These are phyloP conservation scores for Aegilops speltoides DNA, from an alignment of 176 grass and related monocot species.

Conservation along the genomic window DNA sequence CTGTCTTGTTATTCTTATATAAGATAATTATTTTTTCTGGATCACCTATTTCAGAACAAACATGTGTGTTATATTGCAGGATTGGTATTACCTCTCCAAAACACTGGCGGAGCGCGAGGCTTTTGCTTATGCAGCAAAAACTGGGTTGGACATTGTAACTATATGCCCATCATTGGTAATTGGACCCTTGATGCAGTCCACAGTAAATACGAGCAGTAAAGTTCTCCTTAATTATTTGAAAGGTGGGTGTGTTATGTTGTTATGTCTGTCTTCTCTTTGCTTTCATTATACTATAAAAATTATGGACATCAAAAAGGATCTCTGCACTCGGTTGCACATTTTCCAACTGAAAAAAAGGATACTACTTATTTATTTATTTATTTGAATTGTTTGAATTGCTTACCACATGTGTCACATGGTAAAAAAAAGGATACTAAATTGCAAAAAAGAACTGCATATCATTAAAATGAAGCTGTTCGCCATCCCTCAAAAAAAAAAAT, in stretches of 20 bases:
- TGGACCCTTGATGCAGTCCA: conserved; percentile 48
- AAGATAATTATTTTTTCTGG: background rate
- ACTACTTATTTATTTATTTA: too few species aligned
- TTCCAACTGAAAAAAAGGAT: background rate
- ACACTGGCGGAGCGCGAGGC: conserved; percentile 45
- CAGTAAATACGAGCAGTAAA: conserved; percentile 42
- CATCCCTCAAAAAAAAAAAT: background rate
- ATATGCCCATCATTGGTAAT: conserved; percentile 33
- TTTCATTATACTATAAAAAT: too few species aligned
- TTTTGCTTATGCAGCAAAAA: conserved; percentile 45
- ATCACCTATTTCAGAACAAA: background rate
- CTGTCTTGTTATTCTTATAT: background rate
- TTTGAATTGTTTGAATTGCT: too few species aligned
- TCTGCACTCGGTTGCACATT: background rate
- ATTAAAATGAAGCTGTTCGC: background rate
- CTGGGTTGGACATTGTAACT: conserved; percentile 45
- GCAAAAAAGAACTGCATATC: background rate
- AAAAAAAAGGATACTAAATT: background rate
- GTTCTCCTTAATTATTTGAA: conserved; percentile 40
- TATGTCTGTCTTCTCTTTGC: background rate
- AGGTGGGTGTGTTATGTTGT: conserved; percentile 8
- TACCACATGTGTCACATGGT: too few species aligned
- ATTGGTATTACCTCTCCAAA: conserved; percentile 66
- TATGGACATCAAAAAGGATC: background rate
- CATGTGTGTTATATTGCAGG: conserved; percentile 32